Conservation (phyloP, 768 basidiomycete genomes). For the Lyophyllum semitale region DNA sequence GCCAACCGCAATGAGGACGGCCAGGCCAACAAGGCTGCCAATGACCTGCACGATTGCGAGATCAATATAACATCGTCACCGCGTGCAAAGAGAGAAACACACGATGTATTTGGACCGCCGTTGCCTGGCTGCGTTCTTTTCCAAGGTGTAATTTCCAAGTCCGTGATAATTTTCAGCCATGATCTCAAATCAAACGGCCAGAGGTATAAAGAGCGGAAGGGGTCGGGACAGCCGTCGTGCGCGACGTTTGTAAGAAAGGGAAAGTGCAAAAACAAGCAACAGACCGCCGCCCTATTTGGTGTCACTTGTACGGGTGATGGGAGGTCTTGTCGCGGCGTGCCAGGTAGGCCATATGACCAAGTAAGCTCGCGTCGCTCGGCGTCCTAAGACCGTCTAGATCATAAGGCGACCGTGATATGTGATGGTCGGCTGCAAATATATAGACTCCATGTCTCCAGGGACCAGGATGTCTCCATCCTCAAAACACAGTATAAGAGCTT, state of each 20-base stretch:
- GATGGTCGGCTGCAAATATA: not conserved
- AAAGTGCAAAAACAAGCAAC: constrained; percentile 3
- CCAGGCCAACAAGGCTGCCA: constrained; percentile 45
- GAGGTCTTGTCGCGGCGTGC: not conserved
- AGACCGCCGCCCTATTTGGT: not conserved
- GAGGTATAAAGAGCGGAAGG: constrained; percentile 1
- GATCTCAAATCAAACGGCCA: not conserved
- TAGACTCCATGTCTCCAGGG: too few relatives aligned
- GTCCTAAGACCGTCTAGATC: too few relatives aligned
- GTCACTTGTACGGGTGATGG: constrained; percentile 3
- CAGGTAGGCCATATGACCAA: constrained; percentile 2
- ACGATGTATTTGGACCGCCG: constrained; percentile 61
- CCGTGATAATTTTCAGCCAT: not conserved
- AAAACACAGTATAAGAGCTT: too few relatives aligned
- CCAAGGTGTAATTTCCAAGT: constrained; percentile 21
- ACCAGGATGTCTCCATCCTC: too few relatives aligned
- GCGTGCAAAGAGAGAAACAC: constrained; percentile 24
- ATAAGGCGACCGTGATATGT: not conserved
- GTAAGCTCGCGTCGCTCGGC: not conserved
- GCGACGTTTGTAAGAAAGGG: not conserved
- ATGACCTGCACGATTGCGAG: constrained; percentile 45
- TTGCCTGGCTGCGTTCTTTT: constrained; percentile 26
- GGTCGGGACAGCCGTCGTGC: not conserved
- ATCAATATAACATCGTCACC: constrained; percentile 1
- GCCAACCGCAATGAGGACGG: constrained; percentile 53